Percentiles rank a stretch among this genome's conserved stretches.
phyloP scores from a whole-genome alignment of 2,329 filamentous ascomycete species.

The Penicillium sp. region DNA sequence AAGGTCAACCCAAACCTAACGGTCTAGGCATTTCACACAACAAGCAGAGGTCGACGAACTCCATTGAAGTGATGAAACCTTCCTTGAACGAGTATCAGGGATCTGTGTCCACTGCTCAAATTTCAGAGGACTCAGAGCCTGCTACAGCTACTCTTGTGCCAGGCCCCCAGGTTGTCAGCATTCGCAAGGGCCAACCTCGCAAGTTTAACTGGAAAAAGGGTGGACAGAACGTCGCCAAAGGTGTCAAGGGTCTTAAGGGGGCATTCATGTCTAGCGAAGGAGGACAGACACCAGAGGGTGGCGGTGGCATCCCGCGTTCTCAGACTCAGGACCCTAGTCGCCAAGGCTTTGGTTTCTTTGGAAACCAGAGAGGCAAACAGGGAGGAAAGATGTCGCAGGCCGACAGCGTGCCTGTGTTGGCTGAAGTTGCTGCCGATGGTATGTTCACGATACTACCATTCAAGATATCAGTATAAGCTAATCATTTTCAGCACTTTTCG shows the following conservation, averaged over 20 bases:
- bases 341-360: constrained; percentile 71
- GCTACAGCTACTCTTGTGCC: constrained; percentile 57
- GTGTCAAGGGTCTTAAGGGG: constrained; percentile 91
- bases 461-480: constrained; percentile 1
- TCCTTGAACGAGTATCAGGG: constrained; percentile 51
- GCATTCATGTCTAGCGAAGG: constrained; percentile 69
- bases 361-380: constrained; percentile 46
- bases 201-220: constrained; percentile 99
- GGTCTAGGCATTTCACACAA: constrained; percentile 61
- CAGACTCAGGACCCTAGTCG: constrained; percentile 46
- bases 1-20: constrained; percentile 36
- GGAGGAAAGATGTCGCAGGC: constrained; percentile 42
- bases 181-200: constrained; percentile 87
- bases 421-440: constrained; percentile 39
- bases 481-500: constrained; percentile 64
- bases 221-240: constrained; percentile 88
- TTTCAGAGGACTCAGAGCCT: constrained; percentile 64
- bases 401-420: constrained; percentile 42
- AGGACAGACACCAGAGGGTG: constrained; percentile 43
- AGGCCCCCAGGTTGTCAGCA: constrained; percentile 91
- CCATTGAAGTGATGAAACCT: constrained; percentile 45
- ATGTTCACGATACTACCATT: constrained; percentile 19
- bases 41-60: constrained; percentile 50
- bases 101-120: constrained; percentile 54
- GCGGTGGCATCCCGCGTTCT: constrained; percentile 33